Evolutionary conservation across 257 asterid genomes (phyloP).

Genomic region (Ophiorrhiza pumila): DNA sequence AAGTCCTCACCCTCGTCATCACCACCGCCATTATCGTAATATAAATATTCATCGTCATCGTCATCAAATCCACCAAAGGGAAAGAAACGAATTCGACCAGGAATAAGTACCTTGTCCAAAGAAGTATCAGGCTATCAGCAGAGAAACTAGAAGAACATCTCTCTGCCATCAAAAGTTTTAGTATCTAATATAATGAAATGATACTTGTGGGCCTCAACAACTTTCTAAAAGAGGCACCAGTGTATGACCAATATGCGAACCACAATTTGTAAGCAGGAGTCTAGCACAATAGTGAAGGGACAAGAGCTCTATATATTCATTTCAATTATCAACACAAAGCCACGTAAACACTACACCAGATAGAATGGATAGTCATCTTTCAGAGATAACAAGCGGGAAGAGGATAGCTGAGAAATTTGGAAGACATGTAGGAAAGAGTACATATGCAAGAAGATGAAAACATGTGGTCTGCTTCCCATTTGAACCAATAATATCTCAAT

Average conservation of each 20-base stretch:
- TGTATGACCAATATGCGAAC: background rate
- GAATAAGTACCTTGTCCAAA: slow-evolving; percentile 41
- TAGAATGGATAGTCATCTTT: background rate
- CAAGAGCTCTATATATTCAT: background rate
- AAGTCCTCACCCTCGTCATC: slow-evolving; percentile 11
- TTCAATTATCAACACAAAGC: background rate
- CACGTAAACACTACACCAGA: background rate
- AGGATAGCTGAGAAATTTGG: background rate
- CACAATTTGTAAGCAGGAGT: background rate
- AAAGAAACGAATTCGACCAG: slow-evolving; percentile 39
- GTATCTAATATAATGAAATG: slow-evolving; percentile 11
- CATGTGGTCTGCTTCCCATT: background rate
- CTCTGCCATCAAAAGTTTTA: slow-evolving; percentile 22
- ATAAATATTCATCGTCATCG: slow-evolving; percentile 24
- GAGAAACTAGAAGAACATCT: slow-evolving; percentile 36
- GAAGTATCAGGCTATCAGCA: slow-evolving; percentile 32
- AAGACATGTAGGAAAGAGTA: background rate
- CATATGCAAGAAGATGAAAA: background rate
- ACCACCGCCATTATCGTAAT: background rate
- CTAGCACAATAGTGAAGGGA: background rate
- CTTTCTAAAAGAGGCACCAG: background rate
- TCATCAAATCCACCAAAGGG: slow-evolving; percentile 37
- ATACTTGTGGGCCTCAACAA: slow-evolving; percentile 14
- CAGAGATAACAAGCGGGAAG: background rate
- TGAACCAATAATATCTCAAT: background rate